These are phyloP conservation scores for Neurospora sp. DNA, from an alignment of 495 filamentous ascomycete species.

Conservation along the genomic window DNA sequence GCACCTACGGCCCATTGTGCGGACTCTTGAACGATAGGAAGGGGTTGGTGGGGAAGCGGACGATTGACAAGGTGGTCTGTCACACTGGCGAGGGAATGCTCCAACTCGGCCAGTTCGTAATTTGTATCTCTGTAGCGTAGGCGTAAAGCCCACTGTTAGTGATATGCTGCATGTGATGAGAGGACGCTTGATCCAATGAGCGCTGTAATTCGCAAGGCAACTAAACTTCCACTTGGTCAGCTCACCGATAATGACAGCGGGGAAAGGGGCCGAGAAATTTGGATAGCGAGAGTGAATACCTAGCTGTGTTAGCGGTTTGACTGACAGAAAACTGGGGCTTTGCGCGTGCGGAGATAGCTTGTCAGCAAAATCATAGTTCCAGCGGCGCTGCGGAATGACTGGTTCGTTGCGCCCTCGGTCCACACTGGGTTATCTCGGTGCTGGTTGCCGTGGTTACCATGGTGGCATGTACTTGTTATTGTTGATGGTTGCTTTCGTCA, in stretches of 20 bases:
- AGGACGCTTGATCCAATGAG: not conserved
- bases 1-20: not conserved
- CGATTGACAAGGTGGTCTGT: not conserved
- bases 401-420: not conserved
- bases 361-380: not conserved
- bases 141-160: not conserved
- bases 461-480: not conserved
- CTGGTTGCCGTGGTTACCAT: not conserved
- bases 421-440: not conserved
- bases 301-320: too few species aligned
- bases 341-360: not conserved
- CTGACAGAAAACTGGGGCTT: not conserved
- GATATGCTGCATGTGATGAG: not conserved
- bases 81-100: not conserved
- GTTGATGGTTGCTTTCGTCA: not conserved
- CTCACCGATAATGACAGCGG: too few species aligned
- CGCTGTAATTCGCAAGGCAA: too few species aligned
- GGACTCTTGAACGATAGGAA: not conserved
- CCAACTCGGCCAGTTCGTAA: not conserved
- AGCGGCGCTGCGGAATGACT: not conserved
- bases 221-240: too few species aligned
- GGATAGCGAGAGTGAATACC: not conserved
- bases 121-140: not conserved
- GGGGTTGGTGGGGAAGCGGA: not conserved
- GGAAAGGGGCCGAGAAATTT: not conserved